Evolutionary conservation across 768 basidiomycete species (phyloP), one percentile per base, ranked within the genome.

Genomic region (Hortiboletus flavorubellus): DNA sequence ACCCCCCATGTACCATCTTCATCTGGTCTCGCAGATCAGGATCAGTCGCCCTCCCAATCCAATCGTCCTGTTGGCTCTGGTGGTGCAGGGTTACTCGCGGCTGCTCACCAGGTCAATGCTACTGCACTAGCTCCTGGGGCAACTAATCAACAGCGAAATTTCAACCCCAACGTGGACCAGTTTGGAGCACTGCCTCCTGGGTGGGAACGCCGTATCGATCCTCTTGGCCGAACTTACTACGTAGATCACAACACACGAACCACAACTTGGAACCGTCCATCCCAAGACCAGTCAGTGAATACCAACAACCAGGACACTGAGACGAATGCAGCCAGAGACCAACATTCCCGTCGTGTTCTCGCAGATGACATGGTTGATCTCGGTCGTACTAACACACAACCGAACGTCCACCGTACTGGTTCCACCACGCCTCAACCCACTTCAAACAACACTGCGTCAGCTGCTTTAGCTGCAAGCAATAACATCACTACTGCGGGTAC

Each of bases 221-320:
- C 97, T 33, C 82, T 98, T 26, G 97, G 89, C 9, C 78, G 97
- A 53, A 96, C 93, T 8, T 99, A 99, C 71, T 99, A 98, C 70
- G 97, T 99, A 51, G 97, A 99, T 69, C 97, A 98, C 75, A 98
- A 98, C 71, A 93, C 92, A 9, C 88, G 97, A 53, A 91, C 89
- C 12, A 99, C 97, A 8, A 98, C 97, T 0, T 99, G 97, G 97
- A 95, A 93, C 69, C 78, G 97, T 16, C 96, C 96, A 8, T 91
- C 87, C 23, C 73, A 83, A 12, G 93, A 80, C 64, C 86, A 89
- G 43, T 80, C 83, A 4, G 85, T 80, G 14, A 95, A 96, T 66
- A 80, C 75, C 45, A 81, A 76, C 35, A 75, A 80, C 5, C 89
- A 91, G 68, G 85, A 87, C 62, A 85, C 72, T 51, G 91, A 91